phyloP scores from a whole-genome alignment of 129 eudicot genomes.

The Dittrichia graveolens region DNA sequence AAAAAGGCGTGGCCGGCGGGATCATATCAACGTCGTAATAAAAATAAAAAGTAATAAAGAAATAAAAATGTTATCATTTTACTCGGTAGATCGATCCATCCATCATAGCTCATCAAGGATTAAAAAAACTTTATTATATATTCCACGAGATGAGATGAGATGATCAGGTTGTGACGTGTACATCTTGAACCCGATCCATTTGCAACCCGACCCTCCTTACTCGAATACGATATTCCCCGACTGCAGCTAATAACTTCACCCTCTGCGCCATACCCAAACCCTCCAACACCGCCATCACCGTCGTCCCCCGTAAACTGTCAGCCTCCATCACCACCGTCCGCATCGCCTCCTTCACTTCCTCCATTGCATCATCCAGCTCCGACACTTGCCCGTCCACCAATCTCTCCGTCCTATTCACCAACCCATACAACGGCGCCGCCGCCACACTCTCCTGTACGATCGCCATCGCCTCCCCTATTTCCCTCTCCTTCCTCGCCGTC shows the following conservation, averaged over 20 bases:
- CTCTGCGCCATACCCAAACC: constrained; percentile 17
- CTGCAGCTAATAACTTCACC: constrained; percentile 21
- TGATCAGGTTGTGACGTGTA: no score
- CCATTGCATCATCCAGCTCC: constrained; percentile 39
- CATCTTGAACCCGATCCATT: background rate
- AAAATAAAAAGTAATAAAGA: no score
- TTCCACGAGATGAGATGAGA: no score
- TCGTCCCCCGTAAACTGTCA: constrained; percentile 2
- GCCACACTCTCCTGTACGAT: constrained; percentile 52
- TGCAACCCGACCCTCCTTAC: constrained; percentile 30
- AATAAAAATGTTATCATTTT: no score
- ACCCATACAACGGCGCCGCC: constrained; percentile 36
- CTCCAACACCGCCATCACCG: constrained; percentile 20
- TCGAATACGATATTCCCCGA: constrained; percentile 29
- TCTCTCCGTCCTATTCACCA: constrained; percentile 38
- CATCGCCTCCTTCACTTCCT: constrained; percentile 32
- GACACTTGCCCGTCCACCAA: constrained; percentile 46
- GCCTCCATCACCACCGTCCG: constrained; percentile 21
- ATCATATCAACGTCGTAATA: no score
- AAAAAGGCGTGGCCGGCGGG: no score
- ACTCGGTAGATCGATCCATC: no score
- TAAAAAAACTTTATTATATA: no score
- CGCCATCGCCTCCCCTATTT: constrained; percentile 46
- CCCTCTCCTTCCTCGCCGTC: constrained; percentile 18
- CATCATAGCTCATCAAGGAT: no score